Evolutionary conservation across 257 asterid species (phyloP), one percentile per base, ranked within the genome.

Genomic region (Verbena officinalis): DNA sequence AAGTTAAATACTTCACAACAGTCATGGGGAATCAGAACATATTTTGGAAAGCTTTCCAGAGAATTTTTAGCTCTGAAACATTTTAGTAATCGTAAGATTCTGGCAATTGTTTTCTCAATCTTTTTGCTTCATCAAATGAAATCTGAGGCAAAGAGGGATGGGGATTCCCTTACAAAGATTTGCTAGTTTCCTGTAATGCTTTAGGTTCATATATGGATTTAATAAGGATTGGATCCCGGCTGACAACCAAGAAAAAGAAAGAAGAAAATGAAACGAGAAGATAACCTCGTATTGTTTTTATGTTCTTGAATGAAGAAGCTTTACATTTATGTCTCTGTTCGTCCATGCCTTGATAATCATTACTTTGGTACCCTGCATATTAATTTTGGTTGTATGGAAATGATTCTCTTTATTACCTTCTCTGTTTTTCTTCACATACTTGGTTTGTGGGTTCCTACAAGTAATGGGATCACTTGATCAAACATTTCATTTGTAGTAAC

Each of bases 261-360:
- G n/a, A n/a, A n/a, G n/a, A n/a, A n/a, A n/a, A n/a, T n/a, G n/a
- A n/a, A n/a, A n/a, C n/a, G n/a, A n/a, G n/a, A n/a, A n/a, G n/a
- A n/a, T n/a, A n/a, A n/a, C n/a, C n/a, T n/a, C n/a, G n/a, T n/a
- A n/a, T n/a, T n/a, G 22, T 14, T 69, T 51, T 42, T 16, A 20
- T 21, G 65, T 54, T 12, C 23, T 62, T 19, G 19, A n/a, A 49
- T 5, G 52, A 19, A 56, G 62, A 59, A 60, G 21, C 4, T 30
- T 13, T 45, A 33, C 62, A 34, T 56, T n/a, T 34, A 34, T 43
- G 57, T 12, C 65, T 59, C 59, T 44, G 51, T 48, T 43, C 46
- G 53, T 59, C 76, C 59, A 14, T 52, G 43, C 49, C 36, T 53
- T 64, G 55, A 49, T 31, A 24, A n/a, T n/a, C n/a, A n/a, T n/a